Evolutionary conservation across 2,329 filamentous ascomycete genomes (phyloP).

Genomic region (Ascochyta pisi): DNA sequence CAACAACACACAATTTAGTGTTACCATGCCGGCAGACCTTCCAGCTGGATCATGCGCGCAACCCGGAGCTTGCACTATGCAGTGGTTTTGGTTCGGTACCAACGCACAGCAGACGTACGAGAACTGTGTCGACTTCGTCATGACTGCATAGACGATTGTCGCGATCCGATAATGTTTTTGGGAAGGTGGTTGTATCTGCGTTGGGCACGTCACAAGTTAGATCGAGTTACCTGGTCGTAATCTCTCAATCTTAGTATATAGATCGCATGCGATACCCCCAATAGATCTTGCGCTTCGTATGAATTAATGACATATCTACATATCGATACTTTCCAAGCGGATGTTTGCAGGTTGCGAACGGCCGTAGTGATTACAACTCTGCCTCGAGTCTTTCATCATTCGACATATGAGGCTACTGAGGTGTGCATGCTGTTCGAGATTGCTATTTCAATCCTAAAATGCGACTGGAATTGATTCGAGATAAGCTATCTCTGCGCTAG

Average conservation of each 20-base stretch:
- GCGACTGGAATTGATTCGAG: too few relatives aligned
- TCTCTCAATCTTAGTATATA: not conserved
- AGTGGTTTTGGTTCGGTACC: constrained; percentile 68
- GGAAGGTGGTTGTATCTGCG: not conserved
- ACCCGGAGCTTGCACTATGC: constrained; percentile 61
- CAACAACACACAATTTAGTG: constrained; percentile 57
- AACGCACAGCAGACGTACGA: constrained; percentile 66
- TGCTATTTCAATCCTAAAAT: too few relatives aligned
- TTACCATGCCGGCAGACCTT: constrained; percentile 60
- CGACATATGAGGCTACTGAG: too few relatives aligned
- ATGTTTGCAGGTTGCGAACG: not conserved
- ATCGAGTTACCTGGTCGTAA: not conserved
- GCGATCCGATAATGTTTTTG: too few relatives aligned
- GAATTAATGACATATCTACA: constrained; percentile 1
- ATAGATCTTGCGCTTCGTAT: not conserved
- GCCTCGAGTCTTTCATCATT: too few relatives aligned
- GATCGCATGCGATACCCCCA: constrained; percentile 10
- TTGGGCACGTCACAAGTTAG: not conserved
- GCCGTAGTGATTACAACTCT: not conserved
- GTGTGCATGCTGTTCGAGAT: too few relatives aligned
- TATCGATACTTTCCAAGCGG: not conserved
- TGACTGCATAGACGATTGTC: constrained; percentile 7
- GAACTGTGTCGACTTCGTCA: constrained; percentile 64
- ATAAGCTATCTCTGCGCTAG: too few relatives aligned
- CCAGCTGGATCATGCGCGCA: constrained; percentile 49